These are phyloP conservation scores for Penicillium polonicum DNA, from an alignment of 2,329 filamentous ascomycete genomes.

Conservation along the genomic window DNA sequence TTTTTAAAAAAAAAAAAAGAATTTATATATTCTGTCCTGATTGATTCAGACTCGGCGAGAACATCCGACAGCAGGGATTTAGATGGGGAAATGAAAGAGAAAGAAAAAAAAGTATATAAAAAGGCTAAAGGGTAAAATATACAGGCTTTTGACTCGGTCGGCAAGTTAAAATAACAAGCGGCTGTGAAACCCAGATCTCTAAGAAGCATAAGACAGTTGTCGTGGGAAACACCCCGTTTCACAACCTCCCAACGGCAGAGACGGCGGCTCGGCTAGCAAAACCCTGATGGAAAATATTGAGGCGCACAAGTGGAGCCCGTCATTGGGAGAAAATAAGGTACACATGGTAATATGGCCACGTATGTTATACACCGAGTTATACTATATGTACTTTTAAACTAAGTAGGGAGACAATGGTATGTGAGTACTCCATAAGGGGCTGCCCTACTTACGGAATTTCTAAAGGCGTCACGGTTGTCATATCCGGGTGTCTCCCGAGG, in stretches of 20 bases:
- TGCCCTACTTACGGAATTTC: not conserved
- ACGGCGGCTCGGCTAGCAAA: slow-evolving; percentile 25
- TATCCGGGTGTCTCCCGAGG: slow-evolving; percentile 1
- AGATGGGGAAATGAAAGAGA: not conserved
- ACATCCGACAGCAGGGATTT: not conserved
- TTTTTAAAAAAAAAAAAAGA: no score
- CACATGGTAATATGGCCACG: not conserved
- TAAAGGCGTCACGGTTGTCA: not conserved
- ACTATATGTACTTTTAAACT: not conserved
- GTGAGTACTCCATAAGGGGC: not conserved
- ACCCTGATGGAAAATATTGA: slow-evolving; percentile 9
- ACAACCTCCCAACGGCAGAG: slow-evolving; percentile 17
- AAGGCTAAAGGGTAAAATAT: not conserved
- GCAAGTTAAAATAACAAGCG: slow-evolving; percentile 11
- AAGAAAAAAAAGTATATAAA: not conserved
- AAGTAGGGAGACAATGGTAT: not conserved
- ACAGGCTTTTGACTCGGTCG: slow-evolving; percentile 1
- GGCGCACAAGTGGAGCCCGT: slow-evolving; percentile 11
- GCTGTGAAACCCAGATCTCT: slow-evolving; percentile 16
- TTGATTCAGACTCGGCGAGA: not conserved
- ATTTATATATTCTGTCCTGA: not conserved
- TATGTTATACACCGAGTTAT: not conserved
- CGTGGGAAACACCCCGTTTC: slow-evolving; percentile 12
- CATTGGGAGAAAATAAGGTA: not conserved
- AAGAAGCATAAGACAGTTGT: not conserved